phyloP scores from a whole-genome alignment of 805 yeast genomes.

The Saccharomycopsis vini region DNA sequence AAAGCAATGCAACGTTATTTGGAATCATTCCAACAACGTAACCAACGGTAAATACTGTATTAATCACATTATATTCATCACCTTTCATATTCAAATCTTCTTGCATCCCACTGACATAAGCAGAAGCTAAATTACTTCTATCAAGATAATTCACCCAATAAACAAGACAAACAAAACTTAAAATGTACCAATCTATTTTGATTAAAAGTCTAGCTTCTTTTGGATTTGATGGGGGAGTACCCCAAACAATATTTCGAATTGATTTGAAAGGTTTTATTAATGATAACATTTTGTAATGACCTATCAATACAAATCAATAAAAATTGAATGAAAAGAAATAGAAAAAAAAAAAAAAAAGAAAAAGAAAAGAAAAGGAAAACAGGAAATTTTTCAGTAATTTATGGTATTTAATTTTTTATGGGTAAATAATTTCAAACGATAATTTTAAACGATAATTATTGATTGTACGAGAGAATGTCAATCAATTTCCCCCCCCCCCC shows the following conservation, averaged over 20 bases:
- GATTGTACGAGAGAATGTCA: too few species aligned
- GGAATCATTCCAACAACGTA: constrained; percentile 57
- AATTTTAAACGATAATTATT: too few species aligned
- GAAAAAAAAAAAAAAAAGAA: too few species aligned
- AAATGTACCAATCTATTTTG: constrained; percentile 34
- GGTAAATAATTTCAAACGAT: too few species aligned
- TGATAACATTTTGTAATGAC: too few species aligned
- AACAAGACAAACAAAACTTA: constrained; percentile 30
- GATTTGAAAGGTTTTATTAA: constrained; percentile 5
- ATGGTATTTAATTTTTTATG: too few species aligned
- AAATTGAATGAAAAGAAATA: too few species aligned
- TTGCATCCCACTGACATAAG: constrained; percentile 63
- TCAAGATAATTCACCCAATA: constrained; percentile 50
- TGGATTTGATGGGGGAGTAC: constrained; percentile 27
- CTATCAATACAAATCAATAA: too few species aligned
- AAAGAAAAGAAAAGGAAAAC: background rate
- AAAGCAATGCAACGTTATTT: constrained; percentile 42
- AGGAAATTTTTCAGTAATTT: background rate
- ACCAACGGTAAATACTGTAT: constrained; percentile 52
- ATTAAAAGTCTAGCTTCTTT: constrained; percentile 27
- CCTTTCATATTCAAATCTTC: constrained; percentile 43
- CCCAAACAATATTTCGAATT: constrained; percentile 25
- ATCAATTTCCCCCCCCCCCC: too few species aligned
- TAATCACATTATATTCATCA: constrained; percentile 41
- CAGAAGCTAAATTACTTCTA: constrained; percentile 45